Evolutionary conservation across 305 asterid genomes (phyloP), one percentile per base, ranked within the genome.

Genomic region (Plantago rigida): DNA sequence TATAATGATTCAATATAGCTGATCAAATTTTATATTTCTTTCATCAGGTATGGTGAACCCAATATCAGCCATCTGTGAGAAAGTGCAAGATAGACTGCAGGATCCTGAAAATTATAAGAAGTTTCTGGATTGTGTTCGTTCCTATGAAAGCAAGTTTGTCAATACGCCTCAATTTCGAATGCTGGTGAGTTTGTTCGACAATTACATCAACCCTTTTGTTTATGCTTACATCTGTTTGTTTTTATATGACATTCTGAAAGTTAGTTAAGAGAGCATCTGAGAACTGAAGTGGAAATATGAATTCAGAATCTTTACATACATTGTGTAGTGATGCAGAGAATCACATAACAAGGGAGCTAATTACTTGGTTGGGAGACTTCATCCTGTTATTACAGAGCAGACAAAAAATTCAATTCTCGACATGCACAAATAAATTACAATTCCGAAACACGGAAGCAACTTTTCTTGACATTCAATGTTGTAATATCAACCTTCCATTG

Each of bases 61-160:
- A 50, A 84, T 74, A 57, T 60, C 80, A 67, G 72, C 77, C 69
- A 81, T 86, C 70, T 74, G 75, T 57, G 88, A 84, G 71, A 85
- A 83, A 77, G 83, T 93, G 76, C 85, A 78, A 78, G 96, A 83
- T 73, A 79, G 83, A 69, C 67, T 89, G 62, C 81, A 69, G 60
- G 82, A 76, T 62, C 71, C 87, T 76, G 91, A 74, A 64, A 71
- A 67, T 62, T 82, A 70, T 66, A 79, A 77, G 67, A 85, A 83
- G 68, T 73, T 89, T 76, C 71, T 78, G 78, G 94, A 81, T 80
- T 89, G 96, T 70, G 78, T 86, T 60, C 82, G 79, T 68, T 77
- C 84, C 62, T 89, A 78, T 65, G 68, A 64, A 68, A 75, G 68
- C 77, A 87, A 86, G 59, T 70, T 75, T 60, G 77, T 79, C 66